A percentile compares a stretch with the other conserved stretches of the same genome.
phyloP scores from a whole-genome alignment of 2,329 filamentous ascomycete species.

The Bipolaris sorokiniana region DNA sequence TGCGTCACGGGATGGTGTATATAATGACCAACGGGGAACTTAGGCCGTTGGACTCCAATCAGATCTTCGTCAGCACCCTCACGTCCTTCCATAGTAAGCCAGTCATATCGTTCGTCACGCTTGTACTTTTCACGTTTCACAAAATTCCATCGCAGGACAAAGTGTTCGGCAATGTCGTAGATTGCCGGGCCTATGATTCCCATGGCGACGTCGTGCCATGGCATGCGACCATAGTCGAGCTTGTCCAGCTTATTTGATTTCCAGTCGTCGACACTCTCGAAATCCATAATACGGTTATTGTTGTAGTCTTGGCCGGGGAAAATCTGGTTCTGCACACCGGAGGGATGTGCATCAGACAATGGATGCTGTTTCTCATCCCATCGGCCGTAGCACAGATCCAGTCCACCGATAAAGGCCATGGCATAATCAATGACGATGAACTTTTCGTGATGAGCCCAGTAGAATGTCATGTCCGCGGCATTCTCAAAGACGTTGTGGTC shows the following conservation, averaged over 20 bases:
- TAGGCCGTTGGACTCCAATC: constrained; percentile 84
- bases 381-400: constrained; percentile 93
- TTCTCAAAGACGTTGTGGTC: constrained; percentile 97
- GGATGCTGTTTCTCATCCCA: constrained; percentile 90
- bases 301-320: constrained; percentile 98
- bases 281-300: constrained; percentile 96
- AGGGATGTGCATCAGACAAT: constrained; percentile 85
- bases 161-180: constrained; percentile 95
- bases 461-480: constrained; percentile 93
- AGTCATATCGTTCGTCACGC: constrained; percentile 80
- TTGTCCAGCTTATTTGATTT: constrained; percentile 92
- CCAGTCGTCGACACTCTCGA: constrained; percentile 89
- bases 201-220: constrained; percentile 97
- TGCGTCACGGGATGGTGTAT: constrained; percentile 77
- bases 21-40: constrained; percentile 88
- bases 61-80: constrained; percentile 82
- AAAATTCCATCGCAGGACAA: constrained; percentile 94
- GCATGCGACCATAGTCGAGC: constrained; percentile 91
- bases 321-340: constrained; percentile 79
- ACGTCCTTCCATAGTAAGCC: constrained; percentile 79
- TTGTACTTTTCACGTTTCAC: constrained; percentile 98
- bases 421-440: constrained; percentile 94
- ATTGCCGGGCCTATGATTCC: constrained; percentile 87
- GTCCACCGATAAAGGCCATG: constrained; percentile 88
- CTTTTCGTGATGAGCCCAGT: constrained; percentile 98